Evolutionary conservation across 257 asterid species (phyloP).

Genomic region (Gentiana dahurica): DNA sequence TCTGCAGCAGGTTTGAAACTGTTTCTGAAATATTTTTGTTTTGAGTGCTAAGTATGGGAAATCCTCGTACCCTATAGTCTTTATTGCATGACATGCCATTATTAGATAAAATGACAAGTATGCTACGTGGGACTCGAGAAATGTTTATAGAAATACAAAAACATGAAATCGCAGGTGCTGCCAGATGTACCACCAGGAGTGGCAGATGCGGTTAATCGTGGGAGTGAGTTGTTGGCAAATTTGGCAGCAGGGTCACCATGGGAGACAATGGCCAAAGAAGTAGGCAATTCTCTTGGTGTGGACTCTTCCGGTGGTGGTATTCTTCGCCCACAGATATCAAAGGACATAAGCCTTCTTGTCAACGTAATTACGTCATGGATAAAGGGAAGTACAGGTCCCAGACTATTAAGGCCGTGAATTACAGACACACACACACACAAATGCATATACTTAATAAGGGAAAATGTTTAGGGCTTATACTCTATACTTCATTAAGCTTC

Average conservation of each 20-base stretch:
- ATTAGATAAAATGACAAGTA: no score
- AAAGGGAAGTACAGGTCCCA: slow-evolving; percentile 47
- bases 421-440: no score
- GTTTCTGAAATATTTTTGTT: no score
- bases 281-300: slow-evolving; percentile 41
- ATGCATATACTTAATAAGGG: no score
- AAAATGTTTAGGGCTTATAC: no score
- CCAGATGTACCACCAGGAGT: slow-evolving; percentile 91
- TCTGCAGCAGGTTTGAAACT: slow-evolving; percentile 63
- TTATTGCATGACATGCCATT: no score
- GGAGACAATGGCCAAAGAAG: slow-evolving; percentile 83
- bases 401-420: slow-evolving; percentile 26
- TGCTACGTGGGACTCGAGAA: no score
- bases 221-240: slow-evolving; percentile 72
- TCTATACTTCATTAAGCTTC: no score
- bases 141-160: no score
- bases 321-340: slow-evolving; percentile 41
- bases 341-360: slow-evolving; percentile 62
- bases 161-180: slow-evolving; percentile 33
- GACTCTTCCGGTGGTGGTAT: slow-evolving; percentile 27
- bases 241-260: slow-evolving; percentile 91
- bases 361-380: slow-evolving; percentile 64
- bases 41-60: no score
- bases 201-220: slow-evolving; percentile 84
- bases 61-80: no score